phyloP scores from a whole-genome alignment of 2,329 filamentous ascomycete species.

The Volutella citrinella region DNA sequence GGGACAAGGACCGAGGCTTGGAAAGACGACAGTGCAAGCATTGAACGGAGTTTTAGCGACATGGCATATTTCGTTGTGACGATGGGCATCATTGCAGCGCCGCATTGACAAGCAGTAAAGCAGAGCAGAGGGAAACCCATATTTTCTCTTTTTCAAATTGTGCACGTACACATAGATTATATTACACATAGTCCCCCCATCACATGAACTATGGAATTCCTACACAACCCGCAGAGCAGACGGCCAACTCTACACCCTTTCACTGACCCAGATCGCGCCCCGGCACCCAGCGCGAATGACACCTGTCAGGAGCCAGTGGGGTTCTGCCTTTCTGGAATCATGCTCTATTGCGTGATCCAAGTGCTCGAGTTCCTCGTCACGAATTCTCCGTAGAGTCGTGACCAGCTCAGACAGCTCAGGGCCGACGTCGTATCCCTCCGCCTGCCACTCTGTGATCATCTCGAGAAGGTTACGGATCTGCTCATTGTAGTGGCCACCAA shows the following conservation, averaged over 20 bases:
- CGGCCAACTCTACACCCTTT: conserved; percentile 58
- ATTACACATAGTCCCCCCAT: too few species aligned
- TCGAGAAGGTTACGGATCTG: conserved; percentile 80
- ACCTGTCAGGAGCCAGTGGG: conserved; percentile 84
- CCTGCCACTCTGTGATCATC: conserved; percentile 76
- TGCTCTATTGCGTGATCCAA: conserved; percentile 92
- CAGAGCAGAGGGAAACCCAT: too few species aligned
- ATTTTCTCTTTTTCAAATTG: conserved; percentile 8
- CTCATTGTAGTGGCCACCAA: conserved; percentile 91
- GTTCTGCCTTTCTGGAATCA: conserved; percentile 84
- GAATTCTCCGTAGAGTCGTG: conserved; percentile 71
- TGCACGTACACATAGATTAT: too few species aligned
- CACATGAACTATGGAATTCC: too few species aligned
- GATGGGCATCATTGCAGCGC: too few species aligned
- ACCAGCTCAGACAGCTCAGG: conserved; percentile 74
- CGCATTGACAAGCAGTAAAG: too few species aligned
- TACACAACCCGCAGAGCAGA: too few species aligned
- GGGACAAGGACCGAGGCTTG: too few species aligned
- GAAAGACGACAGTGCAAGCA: conserved; percentile 14
- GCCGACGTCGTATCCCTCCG: conserved; percentile 74
- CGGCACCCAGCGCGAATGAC: conserved; percentile 87
- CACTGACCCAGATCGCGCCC: conserved; percentile 89
- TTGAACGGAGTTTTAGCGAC: conserved; percentile 26
- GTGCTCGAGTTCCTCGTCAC: conserved; percentile 96
- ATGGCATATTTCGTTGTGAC: too few species aligned